Conservation (phyloP, 192 early-diverging fungal genomes). For the Geosiphon pyriformis region DNA sequence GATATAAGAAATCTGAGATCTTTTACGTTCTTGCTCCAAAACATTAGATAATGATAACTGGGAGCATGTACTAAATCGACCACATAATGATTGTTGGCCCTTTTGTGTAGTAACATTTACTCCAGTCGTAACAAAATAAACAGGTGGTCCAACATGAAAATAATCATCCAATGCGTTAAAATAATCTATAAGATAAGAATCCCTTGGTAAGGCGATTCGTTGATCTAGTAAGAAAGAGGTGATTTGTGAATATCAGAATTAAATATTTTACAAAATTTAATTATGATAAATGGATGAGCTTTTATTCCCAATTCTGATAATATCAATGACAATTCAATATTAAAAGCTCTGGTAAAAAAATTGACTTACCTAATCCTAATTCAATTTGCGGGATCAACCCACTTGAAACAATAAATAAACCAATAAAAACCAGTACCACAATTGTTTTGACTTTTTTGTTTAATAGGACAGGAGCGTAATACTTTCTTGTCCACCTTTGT, state of each 20-base stretch:
- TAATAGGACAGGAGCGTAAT: slow-evolving; percentile 51
- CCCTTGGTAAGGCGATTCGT: slow-evolving; percentile 53
- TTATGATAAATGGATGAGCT: too few relatives aligned
- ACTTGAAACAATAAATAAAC: slow-evolving; percentile 43
- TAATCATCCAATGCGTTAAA: slow-evolving; percentile 57
- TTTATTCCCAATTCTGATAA: too few relatives aligned
- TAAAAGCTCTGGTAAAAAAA: too few relatives aligned
- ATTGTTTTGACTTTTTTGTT: slow-evolving; percentile 36
- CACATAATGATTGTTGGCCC: slow-evolving; percentile 53
- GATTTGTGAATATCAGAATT: too few relatives aligned
- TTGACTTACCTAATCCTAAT: slow-evolving; percentile 44
- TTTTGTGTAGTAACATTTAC: slow-evolving; percentile 40
- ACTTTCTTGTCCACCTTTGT: slow-evolving; percentile 39
- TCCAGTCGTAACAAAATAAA: slow-evolving; percentile 56
- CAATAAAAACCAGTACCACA: slow-evolving; percentile 45
- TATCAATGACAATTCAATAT: too few relatives aligned
- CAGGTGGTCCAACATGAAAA: slow-evolving; percentile 58
- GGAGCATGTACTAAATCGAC: slow-evolving; percentile 50
- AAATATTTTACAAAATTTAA: too few relatives aligned
- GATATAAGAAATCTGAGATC: slow-evolving; percentile 52
- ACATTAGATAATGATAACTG: slow-evolving; percentile 50
- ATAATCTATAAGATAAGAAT: slow-evolving; percentile 60
- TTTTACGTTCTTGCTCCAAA: slow-evolving; percentile 59
- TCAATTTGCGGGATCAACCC: slow-evolving; percentile 43
- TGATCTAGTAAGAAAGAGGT: slow-evolving; percentile 53